Evolutionary conservation across 2,329 filamentous ascomycete genomes (phyloP).

Genomic region (Colletotrichum cuscutae): DNA sequence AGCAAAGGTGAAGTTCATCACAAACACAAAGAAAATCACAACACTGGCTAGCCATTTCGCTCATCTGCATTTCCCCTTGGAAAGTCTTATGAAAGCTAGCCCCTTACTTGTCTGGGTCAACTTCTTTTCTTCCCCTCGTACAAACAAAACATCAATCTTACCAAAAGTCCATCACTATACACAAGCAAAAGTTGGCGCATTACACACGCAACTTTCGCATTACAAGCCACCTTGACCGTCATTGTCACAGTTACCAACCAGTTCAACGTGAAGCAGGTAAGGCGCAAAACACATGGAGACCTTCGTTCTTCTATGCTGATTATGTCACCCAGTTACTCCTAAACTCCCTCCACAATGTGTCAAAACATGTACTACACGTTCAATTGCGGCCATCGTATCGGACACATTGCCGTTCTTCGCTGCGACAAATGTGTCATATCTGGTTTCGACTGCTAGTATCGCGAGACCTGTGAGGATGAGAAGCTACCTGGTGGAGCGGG

Average conservation of each 20-base stretch:
- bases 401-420: background rate
- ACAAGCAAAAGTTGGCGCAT: background rate
- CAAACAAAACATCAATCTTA: background rate
- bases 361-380: background rate
- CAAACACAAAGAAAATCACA: too few relatives aligned
- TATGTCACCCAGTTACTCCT: background rate
- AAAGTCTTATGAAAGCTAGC: background rate
- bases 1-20: background rate
- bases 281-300: background rate
- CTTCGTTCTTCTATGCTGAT: background rate
- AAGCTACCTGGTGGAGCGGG: slow-evolving; percentile 14
- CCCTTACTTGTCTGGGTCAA: background rate
- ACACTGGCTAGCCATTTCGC: background rate
- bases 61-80: background rate
- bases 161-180: background rate
- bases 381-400: slow-evolving; percentile 18
- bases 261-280: background rate
- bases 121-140: background rate
- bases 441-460: slow-evolving; percentile 16
- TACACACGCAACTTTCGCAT: background rate
- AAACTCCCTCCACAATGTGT: background rate
- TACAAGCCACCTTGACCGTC: background rate
- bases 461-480: background rate
- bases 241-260: background rate
- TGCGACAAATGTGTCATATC: slow-evolving; percentile 4